Evolutionary conservation across 164 flowering plant genomes (phyloP), one percentile per base, ranked within the genome.

Genomic region (Stephania japonica): DNA sequence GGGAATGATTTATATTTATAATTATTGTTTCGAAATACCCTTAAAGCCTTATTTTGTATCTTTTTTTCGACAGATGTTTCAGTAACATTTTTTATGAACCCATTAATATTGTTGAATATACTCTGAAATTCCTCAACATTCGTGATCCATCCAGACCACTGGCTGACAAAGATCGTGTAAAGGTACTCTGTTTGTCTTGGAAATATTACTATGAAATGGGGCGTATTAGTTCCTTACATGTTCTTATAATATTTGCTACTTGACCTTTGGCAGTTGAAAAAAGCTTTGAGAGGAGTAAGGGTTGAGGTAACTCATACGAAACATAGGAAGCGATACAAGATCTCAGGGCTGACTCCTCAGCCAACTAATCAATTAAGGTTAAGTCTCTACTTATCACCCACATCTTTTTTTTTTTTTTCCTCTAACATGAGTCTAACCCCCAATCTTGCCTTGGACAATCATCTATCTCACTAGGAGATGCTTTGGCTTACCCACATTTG

Each of bases 31-130:
- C 53, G 41, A 24, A 38, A 8, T 49, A 65, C 1, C 11, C 26
- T 69, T 0, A 42, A 56, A 42, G 0, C 32, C 7, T 59, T 56
- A 56, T 21, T 56, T 10, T 71, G 44, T 56, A 21, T 13, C 0
- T 65, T n/a, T 63, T 65, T n/a, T 63, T 79, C 38, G 38, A 73
- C 81, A 93, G 99, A 95, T 83, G 81, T 90, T 18, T 87, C 98
- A 0, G 92, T 94, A 3, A 81, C 89, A 14, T 70, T 0, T 95
- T 95, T 49, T 88, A 83, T 73, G 85, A 90, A 75, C 84, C 91
- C 1, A 62, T 87, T n/a, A n/a, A 32, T 1, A 90, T 91, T 0
- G 68, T 81, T 49, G 89, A 88, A 0, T 95, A 78, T 81, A 83
- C 89, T 24, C 43, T 0, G 0, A 75, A 83, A 70, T 73, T 76